Percentiles rank a stretch among this genome's conserved stretches.
Conservation (phyloP, 345 rosid species). For the Alliaria petiolata region DNA sequence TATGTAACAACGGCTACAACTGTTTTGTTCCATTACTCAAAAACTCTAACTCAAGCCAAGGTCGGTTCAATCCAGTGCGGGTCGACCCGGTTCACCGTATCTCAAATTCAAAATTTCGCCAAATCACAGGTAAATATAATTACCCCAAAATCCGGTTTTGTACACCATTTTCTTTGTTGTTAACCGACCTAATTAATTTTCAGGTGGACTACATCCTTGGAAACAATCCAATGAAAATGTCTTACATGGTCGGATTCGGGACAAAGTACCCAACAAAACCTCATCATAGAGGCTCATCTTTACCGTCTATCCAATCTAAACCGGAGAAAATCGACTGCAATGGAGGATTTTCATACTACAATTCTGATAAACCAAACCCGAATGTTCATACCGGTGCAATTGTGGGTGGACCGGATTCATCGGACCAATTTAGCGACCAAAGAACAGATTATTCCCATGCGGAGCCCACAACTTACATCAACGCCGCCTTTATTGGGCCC, state of each 20-base stretch:
- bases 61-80: constrained; percentile 60
- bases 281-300: constrained; percentile 80
- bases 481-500: constrained; percentile 61
- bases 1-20: constrained; percentile 62
- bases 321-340: constrained; percentile 51
- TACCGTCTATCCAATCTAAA: constrained; percentile 47
- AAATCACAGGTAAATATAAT: constrained; percentile 59
- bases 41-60: constrained; percentile 37
- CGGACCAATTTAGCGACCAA: constrained; percentile 46
- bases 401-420: constrained; percentile 74
- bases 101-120: constrained; percentile 61
- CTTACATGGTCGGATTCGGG: constrained; percentile 82
- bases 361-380: constrained; percentile 46
- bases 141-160: not conserved
- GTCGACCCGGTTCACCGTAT: constrained; percentile 48
- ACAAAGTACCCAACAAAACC: constrained; percentile 52
- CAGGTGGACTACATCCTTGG: constrained; percentile 82
- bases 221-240: constrained; percentile 70
- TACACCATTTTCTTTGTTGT: not conserved
- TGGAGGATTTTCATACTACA: constrained; percentile 45
- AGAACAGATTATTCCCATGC: constrained; percentile 61
- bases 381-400: constrained; percentile 69
- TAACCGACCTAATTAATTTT: not conserved
- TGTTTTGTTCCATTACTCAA: constrained; percentile 59
- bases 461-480: constrained; percentile 65